These are phyloP conservation scores for Haplosporangium gracile DNA, from an alignment of 192 early-diverging fungal genomes.

Conservation along the genomic window DNA sequence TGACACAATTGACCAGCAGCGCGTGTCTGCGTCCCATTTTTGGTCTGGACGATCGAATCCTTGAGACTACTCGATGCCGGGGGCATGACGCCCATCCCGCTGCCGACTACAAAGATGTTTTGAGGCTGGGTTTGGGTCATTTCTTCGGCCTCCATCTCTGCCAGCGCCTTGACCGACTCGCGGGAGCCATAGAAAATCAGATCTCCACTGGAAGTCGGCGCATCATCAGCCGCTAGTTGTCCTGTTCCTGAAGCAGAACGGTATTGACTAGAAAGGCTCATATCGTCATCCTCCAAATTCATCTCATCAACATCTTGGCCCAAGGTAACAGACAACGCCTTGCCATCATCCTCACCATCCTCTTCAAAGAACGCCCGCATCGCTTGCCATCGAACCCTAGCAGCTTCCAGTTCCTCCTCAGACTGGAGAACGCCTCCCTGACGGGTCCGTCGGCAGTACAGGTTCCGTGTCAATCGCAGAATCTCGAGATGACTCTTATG, in stretches of 20 bases:
- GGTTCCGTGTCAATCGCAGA: constrained; percentile 50
- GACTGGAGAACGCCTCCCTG: constrained; percentile 19
- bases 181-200: constrained; percentile 51
- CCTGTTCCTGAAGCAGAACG: not conserved
- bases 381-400: constrained; percentile 21
- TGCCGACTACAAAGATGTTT: constrained; percentile 25
- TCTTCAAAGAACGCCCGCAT: constrained; percentile 38
- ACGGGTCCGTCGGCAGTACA: constrained; percentile 45
- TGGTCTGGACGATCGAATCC: not conserved
- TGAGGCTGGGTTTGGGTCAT: constrained; percentile 4
- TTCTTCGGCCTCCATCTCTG: constrained; percentile 42
- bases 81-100: constrained; percentile 31
- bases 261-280: not conserved
- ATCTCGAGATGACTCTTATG: constrained; percentile 47
- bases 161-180: constrained; percentile 38
- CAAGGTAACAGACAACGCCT: constrained; percentile 8
- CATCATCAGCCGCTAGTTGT: constrained; percentile 3
- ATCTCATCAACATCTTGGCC: constrained; percentile 39
- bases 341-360: constrained; percentile 27
- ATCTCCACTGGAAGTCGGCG: constrained; percentile 10
- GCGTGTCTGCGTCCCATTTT: not conserved
- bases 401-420: constrained; percentile 25
- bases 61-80: not conserved
- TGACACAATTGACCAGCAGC: constrained; percentile 18
- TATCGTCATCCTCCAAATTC: constrained; percentile 20